Conservation (phyloP, 2,329 filamentous ascomycete species). For the Fusarium burgessii region DNA sequence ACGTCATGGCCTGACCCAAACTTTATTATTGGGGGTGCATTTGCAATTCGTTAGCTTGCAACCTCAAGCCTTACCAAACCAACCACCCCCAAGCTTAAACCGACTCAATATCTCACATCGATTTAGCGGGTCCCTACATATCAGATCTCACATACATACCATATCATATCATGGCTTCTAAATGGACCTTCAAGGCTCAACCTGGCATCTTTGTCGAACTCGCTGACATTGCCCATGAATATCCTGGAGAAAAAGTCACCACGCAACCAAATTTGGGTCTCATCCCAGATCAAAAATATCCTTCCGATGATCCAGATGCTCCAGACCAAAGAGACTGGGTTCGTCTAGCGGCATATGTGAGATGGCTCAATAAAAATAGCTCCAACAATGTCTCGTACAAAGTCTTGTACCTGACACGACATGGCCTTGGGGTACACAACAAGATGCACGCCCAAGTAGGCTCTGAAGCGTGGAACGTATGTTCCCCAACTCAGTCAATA, state of each 20-base stretch:
- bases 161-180: constrained; percentile 25
- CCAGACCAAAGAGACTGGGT: constrained; percentile 62
- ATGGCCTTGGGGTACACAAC: constrained; percentile 66
- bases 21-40: neutral
- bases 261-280: constrained; percentile 66
- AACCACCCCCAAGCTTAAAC: neutral
- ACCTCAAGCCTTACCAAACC: constrained; percentile 2
- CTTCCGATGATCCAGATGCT: constrained; percentile 51
- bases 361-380: constrained; percentile 58
- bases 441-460: constrained; percentile 67
- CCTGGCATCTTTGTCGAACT: constrained; percentile 60
- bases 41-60: neutral
- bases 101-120: neutral
- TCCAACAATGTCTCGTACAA: constrained; percentile 62
- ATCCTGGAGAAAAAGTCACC: constrained; percentile 47
- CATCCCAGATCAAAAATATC: constrained; percentile 60
- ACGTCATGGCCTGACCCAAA: constrained; percentile 31
- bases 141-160: neutral
- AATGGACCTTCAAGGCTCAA: constrained; percentile 44
- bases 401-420: constrained; percentile 66
- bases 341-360: constrained; percentile 61
- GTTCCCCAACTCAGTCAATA: neutral
- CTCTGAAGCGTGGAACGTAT: constrained; percentile 66
- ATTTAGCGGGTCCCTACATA: neutral
- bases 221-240: constrained; percentile 43